These are phyloP conservation scores for Apiospora aurea DNA, from an alignment of 2,329 filamentous ascomycete species.

Conservation along the genomic window DNA sequence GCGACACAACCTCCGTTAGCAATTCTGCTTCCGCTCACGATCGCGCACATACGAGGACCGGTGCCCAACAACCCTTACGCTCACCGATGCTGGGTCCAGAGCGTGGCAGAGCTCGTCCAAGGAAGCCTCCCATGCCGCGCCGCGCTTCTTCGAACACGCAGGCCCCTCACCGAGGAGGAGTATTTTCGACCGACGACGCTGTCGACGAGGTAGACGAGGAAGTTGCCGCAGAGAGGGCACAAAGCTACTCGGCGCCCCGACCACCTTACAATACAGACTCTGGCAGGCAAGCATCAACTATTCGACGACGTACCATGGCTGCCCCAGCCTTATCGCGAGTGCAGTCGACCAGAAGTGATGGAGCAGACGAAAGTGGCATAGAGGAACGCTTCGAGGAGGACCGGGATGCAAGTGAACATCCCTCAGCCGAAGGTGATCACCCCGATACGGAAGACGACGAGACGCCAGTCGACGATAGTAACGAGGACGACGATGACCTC, in stretches of 20 bases:
- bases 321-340: slow-evolving; percentile 50
- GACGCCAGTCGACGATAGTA: slow-evolving; percentile 49
- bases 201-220: slow-evolving; percentile 80
- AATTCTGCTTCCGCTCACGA: slow-evolving; percentile 49
- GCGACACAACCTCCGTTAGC: slow-evolving; percentile 33
- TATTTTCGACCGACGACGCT: slow-evolving; percentile 93
- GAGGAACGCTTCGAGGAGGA: slow-evolving; percentile 39
- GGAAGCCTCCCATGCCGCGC: slow-evolving; percentile 76
- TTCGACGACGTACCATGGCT: slow-evolving; percentile 46
- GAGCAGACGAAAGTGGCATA: slow-evolving; percentile 40
- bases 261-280: slow-evolving; percentile 41
- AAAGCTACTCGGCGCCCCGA: slow-evolving; percentile 42
- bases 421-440: slow-evolving; percentile 44
- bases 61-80: slow-evolving; percentile 46
- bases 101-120: slow-evolving; percentile 60
- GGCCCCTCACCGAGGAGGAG: slow-evolving; percentile 79
- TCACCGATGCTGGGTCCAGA: slow-evolving; percentile 54
- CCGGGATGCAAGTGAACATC: slow-evolving; percentile 42
- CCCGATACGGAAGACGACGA: slow-evolving; percentile 41
- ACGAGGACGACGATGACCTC: slow-evolving; percentile 65
- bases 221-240: slow-evolving; percentile 53
- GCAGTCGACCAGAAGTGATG: slow-evolving; percentile 48
- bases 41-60: slow-evolving; percentile 45
- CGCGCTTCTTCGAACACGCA: slow-evolving; percentile 75
- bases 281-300: slow-evolving; percentile 44